A percentile compares a stretch with the other conserved stretches of the same genome.
These are phyloP conservation scores for Epichloe bromicola DNA, from an alignment of 2,329 filamentous ascomycete species.

Conservation along the genomic window DNA sequence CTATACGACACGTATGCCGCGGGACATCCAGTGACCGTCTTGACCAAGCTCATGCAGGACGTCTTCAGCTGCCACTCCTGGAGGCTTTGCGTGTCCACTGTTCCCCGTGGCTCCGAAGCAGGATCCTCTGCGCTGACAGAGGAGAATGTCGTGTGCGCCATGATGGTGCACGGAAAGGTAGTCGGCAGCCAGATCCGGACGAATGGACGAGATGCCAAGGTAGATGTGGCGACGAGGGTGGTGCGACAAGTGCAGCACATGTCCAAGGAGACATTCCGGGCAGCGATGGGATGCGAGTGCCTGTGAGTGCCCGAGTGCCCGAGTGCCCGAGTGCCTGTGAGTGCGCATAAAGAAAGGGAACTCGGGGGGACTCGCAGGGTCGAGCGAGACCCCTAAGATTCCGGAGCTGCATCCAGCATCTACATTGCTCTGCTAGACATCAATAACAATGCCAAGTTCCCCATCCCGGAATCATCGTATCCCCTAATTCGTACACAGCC, in stretches of 20 bases:
- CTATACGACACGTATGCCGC: conserved; percentile 81
- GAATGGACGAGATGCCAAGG: conserved; percentile 61
- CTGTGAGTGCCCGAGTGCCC: no score
- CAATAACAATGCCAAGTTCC: no score
- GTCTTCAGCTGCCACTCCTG: conserved; percentile 52
- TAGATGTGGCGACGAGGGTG: conserved; percentile 49
- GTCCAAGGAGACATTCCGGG: conserved; percentile 43
- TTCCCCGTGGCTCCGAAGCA: conserved; percentile 26
- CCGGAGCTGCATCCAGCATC: no score
- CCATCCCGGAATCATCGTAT: no score
- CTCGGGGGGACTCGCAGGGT: no score
- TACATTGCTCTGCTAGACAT: no score
- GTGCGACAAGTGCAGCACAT: conserved; percentile 33
- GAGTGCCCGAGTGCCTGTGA: no score
- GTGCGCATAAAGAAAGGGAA: no score
- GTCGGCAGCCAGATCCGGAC: conserved; percentile 47
- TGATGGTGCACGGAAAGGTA: conserved; percentile 63
- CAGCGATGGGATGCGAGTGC: conserved; percentile 52
- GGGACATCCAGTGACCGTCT: conserved; percentile 68
- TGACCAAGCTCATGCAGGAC: conserved; percentile 50
- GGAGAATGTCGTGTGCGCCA: conserved; percentile 51
- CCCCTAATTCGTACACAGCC: no score
- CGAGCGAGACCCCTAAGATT: no score
- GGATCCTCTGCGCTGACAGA: conserved; percentile 24
- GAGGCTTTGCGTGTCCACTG: conserved; percentile 39